Base-by-base conservation (phyloP, 2,329 filamentous ascomycete genomes). In the Claviceps sp. region DNA sequence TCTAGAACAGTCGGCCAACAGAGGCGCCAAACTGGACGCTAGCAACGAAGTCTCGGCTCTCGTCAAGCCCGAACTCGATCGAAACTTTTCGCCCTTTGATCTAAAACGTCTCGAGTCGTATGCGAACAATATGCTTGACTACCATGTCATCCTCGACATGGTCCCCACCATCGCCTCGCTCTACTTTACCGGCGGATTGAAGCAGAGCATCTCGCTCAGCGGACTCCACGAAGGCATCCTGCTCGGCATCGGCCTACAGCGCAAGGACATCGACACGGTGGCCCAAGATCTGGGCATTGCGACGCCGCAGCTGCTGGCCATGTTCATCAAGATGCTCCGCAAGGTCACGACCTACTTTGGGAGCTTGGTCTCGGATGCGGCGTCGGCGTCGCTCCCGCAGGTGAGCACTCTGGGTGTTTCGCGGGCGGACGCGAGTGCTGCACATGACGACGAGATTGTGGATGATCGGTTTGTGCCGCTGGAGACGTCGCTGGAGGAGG, bases 291-390 rank as follows among this genome's bases (percentile, higher is more conserved):
- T 95, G 3, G 77, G 76, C 7, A 70, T 96, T 5, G 81, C 80
- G 1, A 77, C 81, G 2, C 84, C 82, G 45, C 93, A 97, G 70
- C 73, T 96, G 3, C 75, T 98, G 56, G 90, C 91, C 55, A 95
- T 97, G 85, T 97, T 98, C 68, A 88, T 95, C 66, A 98, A 98
- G 74, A 85, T 95, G 55, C 77, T 96, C 54, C 82, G 89, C 58
- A 97, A 97, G 72, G 78, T 95, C 41, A 86, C 86, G 2, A 75
- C 78, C 2, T 80, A 90, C 63, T 93, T 98, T 69, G 79, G 82
- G 36, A 72, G 76, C 3, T 69, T 97, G 1, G 76, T 96, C 2
- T 80, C 89, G 43, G 81, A 80, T 3, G 89, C 87, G 0, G 83
- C 85, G 11, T 83, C 81, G 52, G 79, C 81, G 1, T 74, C 80